Evolutionary conservation across 1,139 yeast genomes (phyloP), one percentile per base, ranked within the genome.

Genomic region (Taphrina populina): DNA sequence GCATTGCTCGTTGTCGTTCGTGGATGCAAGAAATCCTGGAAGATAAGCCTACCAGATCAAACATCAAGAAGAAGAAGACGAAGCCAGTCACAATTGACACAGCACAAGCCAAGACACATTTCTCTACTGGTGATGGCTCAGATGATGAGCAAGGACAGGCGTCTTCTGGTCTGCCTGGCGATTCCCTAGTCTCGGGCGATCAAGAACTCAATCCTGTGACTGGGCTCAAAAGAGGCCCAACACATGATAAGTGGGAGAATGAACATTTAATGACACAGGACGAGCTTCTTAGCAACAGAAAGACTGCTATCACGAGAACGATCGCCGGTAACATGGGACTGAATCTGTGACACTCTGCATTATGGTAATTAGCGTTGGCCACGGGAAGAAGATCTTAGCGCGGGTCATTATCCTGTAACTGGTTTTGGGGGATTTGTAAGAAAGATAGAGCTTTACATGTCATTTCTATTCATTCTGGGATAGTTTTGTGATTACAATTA

Each of bases 21-120:
- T 64, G 66, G 66, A 57, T 63, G 35, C 62, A 61, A 37, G 63
- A 63, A 1, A 43, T 60, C 4, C 51, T 60, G 15, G 43, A 53
- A 5, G 53, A 56, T 29, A 43, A 34, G 7, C 34, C 46, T n/a
- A 15, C 30, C 2, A 7, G 6, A 8, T 13, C 43, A 11, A 23
- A 21, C 19, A 27, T 5, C 13, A 4, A 26, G n/a, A 29, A 26
- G 15, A 17, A 36, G 1, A 15, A 15, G 19, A 26, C 30, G 32
- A 32, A 26, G 3, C 30, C 46, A 2, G 32, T 1, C 2, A 13
- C 21, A 7, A 27, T 40, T 7, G 7, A 29, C 3, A 26, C 36
- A 8, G 39, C 21, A 3, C 10, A 23, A 11, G 11, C 15, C 23
- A 33, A 45, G 23, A 29, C 52, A 15, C 21, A 13, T 2, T 49